Conservation (phyloP, 225 moss, liverwort and hornwort species). For the Rhytidiadelphus loreus region DNA sequence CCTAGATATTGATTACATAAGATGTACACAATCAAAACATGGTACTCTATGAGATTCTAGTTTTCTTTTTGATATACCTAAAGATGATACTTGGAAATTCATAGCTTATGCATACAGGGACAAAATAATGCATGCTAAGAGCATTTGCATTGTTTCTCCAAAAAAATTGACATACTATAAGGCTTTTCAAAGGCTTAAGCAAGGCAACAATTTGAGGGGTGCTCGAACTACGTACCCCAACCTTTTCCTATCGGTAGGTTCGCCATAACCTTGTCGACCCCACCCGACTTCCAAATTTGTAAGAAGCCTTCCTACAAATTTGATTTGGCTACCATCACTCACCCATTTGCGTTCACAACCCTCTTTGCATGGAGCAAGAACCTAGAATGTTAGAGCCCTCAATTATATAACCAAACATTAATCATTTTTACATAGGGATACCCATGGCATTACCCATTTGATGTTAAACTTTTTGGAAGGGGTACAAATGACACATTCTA, state of each 20-base stretch:
- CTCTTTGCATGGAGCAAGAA: too few relatives aligned
- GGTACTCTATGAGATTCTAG: neutral
- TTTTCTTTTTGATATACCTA: neutral
- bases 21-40: neutral
- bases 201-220: neutral
- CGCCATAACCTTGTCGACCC: fast-evolving
- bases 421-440: neutral
- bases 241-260: fast-evolving
- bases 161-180: too few relatives aligned
- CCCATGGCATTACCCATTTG: too few relatives aligned
- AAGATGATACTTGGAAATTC: neutral
- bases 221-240: fast-evolving
- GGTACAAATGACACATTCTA: too few relatives aligned
- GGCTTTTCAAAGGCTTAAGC: neutral
- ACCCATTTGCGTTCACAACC: fast-evolving
- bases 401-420: too few relatives aligned
- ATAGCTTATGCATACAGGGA: fast-evolving
- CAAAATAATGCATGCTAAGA: neutral
- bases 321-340: fast-evolving
- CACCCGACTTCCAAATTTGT: fast-evolving
- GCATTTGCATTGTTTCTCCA: fast-evolving
- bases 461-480: too few relatives aligned
- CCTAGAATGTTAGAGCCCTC: neutral
- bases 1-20: neutral
- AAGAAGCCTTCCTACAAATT: too few relatives aligned